These are phyloP conservation scores for Saccharomyces kudriavzevii DNA, from an alignment of 805 yeast species.

Conservation along the genomic window DNA sequence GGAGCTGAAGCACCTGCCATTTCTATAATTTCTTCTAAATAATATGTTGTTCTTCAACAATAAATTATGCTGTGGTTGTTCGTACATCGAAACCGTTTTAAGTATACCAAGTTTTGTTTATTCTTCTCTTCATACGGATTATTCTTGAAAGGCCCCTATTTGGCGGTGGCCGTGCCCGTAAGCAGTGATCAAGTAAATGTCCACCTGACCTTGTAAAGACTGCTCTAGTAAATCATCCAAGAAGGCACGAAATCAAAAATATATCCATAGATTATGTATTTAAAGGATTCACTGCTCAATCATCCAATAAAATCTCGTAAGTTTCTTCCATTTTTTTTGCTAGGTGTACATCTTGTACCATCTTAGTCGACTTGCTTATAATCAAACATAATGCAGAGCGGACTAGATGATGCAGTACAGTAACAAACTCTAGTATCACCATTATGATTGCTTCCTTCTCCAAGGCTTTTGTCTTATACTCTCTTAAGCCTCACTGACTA, in stretches of 20 bases:
- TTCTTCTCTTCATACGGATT: not conserved
- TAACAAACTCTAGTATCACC: no score
- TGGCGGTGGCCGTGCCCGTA: not conserved
- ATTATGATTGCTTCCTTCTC: no score
- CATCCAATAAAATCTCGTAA: no score
- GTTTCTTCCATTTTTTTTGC: no score
- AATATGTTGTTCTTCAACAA: not conserved
- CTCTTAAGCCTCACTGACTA: no score
- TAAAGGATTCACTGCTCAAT: no score
- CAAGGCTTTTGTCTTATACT: no score
- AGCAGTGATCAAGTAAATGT: not conserved
- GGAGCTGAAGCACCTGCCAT: slow-evolving; percentile 37
- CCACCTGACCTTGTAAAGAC: not conserved
- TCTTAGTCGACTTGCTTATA: no score
- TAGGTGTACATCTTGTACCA: no score
- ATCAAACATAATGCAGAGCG: no score
- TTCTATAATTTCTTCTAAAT: slow-evolving; percentile 4
- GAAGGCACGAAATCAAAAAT: not conserved
- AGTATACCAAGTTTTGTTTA: not conserved
- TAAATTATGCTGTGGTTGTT: not conserved
- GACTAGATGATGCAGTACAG: no score
- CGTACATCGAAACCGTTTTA: not conserved
- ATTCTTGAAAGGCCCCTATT: not conserved
- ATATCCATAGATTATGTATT: no score
- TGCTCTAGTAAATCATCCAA: not conserved